A percentile compares a stretch with the other conserved stretches of the same genome.
Evolutionary conservation across 2,329 filamentous ascomycete genomes (phyloP).

Genomic region (Helicocarpus griseus): DNA sequence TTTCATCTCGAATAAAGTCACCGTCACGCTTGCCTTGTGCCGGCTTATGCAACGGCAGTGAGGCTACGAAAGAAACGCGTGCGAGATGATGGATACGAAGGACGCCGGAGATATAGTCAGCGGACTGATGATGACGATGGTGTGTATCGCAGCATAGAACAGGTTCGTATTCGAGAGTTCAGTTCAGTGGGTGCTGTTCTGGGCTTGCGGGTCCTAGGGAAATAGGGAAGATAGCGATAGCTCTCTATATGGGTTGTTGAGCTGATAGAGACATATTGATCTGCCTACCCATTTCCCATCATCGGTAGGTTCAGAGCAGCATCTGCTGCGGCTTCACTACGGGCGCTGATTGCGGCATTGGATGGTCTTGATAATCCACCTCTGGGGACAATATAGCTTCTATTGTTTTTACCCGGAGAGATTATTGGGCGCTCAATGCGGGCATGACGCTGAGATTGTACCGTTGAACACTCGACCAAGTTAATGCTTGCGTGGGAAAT

Average conservation of each 20-base stretch:
- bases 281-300: slow-evolving; percentile 8
- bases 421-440: slow-evolving; percentile 16
- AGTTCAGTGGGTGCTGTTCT: slow-evolving; percentile 14
- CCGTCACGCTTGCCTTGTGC: too few relatives aligned
- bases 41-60: too few relatives aligned
- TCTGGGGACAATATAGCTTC: slow-evolving; percentile 17
- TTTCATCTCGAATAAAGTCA: too few relatives aligned
- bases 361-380: slow-evolving; percentile 42
- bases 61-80: neutral
- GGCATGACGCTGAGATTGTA: slow-evolving; percentile 81
- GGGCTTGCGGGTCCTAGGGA: neutral
- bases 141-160: slow-evolving; percentile 11
- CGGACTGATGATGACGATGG: neutral
- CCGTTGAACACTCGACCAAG: slow-evolving; percentile 94
- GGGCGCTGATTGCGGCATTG: slow-evolving; percentile 57
- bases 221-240: neutral
- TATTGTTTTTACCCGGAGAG: slow-evolving; percentile 16
- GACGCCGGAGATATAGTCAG: neutral
- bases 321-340: slow-evolving; percentile 58
- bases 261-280: neutral
- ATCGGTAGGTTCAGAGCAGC: slow-evolving; percentile 7
- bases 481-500: slow-evolving; percentile 98
- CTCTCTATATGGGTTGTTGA: neutral
- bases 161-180: slow-evolving; percentile 19
- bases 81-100: neutral